phyloP scores from a whole-genome alignment of 345 rosid species.

The Aquilaria yunnanensis region DNA sequence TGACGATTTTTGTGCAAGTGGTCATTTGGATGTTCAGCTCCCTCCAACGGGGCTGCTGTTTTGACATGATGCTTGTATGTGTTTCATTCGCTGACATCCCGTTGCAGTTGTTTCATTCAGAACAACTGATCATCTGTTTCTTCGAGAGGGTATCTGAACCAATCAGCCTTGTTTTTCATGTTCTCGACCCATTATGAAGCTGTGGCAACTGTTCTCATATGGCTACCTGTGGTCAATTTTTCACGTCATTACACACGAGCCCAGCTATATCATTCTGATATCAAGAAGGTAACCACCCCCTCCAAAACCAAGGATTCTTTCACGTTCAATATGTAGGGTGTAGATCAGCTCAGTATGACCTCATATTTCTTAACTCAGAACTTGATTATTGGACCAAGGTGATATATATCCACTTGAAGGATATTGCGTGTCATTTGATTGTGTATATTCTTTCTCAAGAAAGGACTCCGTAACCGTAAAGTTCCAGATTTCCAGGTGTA shows the following conservation, averaged over 20 bases:
- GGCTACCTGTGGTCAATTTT: background rate
- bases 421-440: conserved; percentile 16
- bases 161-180: conserved; percentile 10
- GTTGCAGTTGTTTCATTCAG: conserved; percentile 11
- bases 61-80: conserved; percentile 18
- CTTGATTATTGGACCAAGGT: conserved; percentile 18
- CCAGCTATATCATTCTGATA: background rate
- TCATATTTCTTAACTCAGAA: conserved; percentile 7
- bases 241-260: background rate
- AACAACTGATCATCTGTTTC: background rate
- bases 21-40: conserved; percentile 19
- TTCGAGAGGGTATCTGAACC: conserved; percentile 7
- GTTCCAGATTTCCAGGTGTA: background rate
- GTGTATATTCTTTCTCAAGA: conserved; percentile 17
- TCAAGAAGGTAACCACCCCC: background rate
- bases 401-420: conserved; percentile 19
- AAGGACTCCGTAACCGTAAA: conserved; percentile 1
- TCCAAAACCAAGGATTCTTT: background rate
- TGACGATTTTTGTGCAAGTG: conserved; percentile 17
- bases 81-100: background rate
- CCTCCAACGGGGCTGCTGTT: conserved; percentile 14
- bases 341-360: background rate
- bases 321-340: conserved; percentile 3
- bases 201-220: background rate
- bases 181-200: conserved; percentile 10